Conservation (phyloP, 2,329 filamentous ascomycete species). For the Fusarium brevicatenulatum region DNA sequence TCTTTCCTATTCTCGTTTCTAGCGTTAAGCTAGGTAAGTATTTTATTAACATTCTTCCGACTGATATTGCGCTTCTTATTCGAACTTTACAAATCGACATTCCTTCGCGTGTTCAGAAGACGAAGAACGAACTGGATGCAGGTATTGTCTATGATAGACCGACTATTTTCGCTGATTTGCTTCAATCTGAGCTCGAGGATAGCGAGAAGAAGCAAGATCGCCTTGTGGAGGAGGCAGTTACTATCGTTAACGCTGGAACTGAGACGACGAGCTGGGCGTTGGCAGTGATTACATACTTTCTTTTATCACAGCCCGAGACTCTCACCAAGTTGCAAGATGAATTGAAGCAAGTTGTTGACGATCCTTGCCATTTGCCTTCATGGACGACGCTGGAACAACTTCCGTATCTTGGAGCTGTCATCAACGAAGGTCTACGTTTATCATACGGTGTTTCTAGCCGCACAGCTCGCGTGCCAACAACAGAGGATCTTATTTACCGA, state of each 20-base stretch:
- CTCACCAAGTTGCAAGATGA: not conserved
- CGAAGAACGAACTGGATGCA: not conserved
- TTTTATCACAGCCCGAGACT: constrained; percentile 5
- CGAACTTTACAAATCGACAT: constrained; percentile 13
- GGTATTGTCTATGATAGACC: constrained; percentile 12
- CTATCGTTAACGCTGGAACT: constrained; percentile 15
- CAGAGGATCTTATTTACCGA: constrained; percentile 1
- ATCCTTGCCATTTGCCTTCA: constrained; percentile 10
- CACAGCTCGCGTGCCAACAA: constrained; percentile 1
- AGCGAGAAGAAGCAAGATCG: constrained; percentile 6
- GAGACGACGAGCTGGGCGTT: constrained; percentile 20
- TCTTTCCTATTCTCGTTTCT: constrained; percentile 6
- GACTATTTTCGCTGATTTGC: constrained; percentile 3
- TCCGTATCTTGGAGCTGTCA: not conserved
- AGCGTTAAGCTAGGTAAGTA: constrained; percentile 14
- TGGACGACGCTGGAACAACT: constrained; percentile 16
- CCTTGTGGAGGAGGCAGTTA: not conserved
- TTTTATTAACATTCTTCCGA: not conserved
- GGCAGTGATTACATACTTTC: constrained; percentile 22
- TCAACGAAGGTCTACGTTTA: constrained; percentile 12
- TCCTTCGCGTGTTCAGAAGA: constrained; percentile 5
- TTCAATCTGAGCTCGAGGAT: constrained; percentile 7
- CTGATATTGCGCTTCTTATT: constrained; percentile 1
- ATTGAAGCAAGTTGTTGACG: not conserved
- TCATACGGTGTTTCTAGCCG: constrained; percentile 17